Conservation (phyloP, 2,329 filamentous ascomycete genomes). For the Microsporum audouinii region DNA sequence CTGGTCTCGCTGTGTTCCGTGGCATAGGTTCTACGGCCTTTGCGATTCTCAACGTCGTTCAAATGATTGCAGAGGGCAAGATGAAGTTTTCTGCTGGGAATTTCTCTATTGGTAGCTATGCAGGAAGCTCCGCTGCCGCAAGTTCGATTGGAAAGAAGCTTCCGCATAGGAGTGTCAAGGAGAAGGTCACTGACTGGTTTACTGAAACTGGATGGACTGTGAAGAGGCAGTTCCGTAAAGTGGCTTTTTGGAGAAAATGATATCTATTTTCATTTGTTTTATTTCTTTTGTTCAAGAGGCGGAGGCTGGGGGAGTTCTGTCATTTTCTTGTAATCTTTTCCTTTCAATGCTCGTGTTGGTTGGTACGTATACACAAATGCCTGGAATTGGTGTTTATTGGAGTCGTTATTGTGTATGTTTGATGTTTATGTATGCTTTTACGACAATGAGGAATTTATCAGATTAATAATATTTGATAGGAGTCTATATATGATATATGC, state of each 20-base stretch:
- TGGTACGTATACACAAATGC: neutral
- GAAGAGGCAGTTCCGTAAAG: conserved; percentile 24
- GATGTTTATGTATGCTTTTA: neutral
- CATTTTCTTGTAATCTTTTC: neutral
- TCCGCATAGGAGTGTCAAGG: conserved; percentile 23
- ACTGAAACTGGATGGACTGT: conserved; percentile 27
- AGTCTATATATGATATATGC: neutral
- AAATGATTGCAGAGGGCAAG: conserved; percentile 75
- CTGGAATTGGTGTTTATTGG: neutral
- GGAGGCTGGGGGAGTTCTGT: neutral
- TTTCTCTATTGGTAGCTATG: conserved; percentile 8
- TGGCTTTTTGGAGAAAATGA: conserved; percentile 33
- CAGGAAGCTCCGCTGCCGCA: conserved; percentile 9
- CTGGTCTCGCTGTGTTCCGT: conserved; percentile 73
- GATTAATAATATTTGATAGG: neutral
- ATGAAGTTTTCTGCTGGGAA: conserved; percentile 44
- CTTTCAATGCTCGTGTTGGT: neutral
- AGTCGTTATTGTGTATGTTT: neutral
- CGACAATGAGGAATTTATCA: neutral
- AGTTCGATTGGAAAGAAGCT: conserved; percentile 11
- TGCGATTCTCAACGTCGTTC: conserved; percentile 70
- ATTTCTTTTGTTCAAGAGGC: neutral
- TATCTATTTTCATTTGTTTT: neutral
- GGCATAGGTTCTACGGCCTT: conserved; percentile 73
- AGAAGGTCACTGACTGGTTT: conserved; percentile 27